These are phyloP conservation scores for Pythium apleroticum DNA, from an alignment of 352 stramenopile genomes.

Conservation along the genomic window DNA sequence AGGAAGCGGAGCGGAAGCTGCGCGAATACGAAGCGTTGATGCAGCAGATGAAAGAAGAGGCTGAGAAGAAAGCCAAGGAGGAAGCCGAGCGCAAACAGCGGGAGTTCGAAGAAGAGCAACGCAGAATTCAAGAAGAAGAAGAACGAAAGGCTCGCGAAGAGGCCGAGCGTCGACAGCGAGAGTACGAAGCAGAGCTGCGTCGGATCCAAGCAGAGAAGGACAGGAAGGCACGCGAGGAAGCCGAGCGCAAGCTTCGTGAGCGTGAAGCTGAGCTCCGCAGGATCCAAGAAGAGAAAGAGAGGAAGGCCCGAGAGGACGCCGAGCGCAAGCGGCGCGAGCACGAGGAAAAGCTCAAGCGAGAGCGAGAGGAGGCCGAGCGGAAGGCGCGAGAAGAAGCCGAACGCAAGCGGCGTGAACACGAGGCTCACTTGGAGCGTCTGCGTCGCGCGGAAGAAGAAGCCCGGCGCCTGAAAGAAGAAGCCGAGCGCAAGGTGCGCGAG, in stretches of 20 bases:
- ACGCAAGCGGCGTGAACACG: background rate
- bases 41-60: background rate
- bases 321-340: background rate
- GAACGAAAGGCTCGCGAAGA: constrained; percentile 1
- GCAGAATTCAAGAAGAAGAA: background rate
- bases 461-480: constrained; percentile 18
- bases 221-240: background rate
- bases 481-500: constrained; percentile 6
- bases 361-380: background rate
- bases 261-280: background rate
- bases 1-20: constrained; percentile 24
- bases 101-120: background rate
- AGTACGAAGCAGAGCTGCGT: background rate
- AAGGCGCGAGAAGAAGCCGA: background rate
- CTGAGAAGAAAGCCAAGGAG: background rate
- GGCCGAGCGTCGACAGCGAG: background rate
- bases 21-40: background rate
- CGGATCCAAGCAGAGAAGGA: background rate
- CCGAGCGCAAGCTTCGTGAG: background rate
- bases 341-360: background rate
- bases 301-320: background rate
- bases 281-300: background rate
- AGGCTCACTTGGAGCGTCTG: background rate
- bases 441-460: background rate
- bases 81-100: background rate